Conservation (phyloP, 2,329 filamentous ascomycete genomes). For the Aspergillus phoenicis region DNA sequence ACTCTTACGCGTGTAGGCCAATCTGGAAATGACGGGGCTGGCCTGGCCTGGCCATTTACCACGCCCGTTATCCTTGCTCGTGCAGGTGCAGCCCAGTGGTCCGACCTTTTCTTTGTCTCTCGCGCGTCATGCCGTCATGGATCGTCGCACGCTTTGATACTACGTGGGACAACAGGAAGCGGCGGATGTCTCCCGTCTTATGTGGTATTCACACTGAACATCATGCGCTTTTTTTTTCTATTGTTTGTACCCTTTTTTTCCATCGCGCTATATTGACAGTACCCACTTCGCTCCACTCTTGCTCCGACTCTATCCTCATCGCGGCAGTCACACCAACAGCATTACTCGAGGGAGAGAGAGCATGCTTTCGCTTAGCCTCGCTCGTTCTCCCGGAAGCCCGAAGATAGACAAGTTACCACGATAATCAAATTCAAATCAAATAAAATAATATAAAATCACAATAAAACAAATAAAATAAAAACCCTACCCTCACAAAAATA, state of each 20-base stretch:
- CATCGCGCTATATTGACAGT: not conserved
- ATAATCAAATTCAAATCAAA: too few species aligned
- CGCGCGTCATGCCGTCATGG: not conserved
- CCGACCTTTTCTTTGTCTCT: not conserved
- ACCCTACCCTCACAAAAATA: not conserved
- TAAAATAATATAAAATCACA: too few species aligned
- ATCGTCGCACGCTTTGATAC: not conserved
- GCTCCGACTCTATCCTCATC: not conserved
- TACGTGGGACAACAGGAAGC: not conserved
- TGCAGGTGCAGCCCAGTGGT: slow-evolving; percentile 6
- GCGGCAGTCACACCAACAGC: not conserved
- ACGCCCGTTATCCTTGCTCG: not conserved
- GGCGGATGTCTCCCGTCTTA: slow-evolving; percentile 9
- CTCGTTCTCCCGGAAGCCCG: too few species aligned
- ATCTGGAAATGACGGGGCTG: slow-evolving; percentile 4
- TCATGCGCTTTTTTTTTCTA: slow-evolving; percentile 1
- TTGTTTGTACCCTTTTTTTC: not conserved
- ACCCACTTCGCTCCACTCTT: not conserved
- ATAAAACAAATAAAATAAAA: not conserved
- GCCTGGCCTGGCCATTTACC: not conserved
- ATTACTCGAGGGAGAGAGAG: not conserved
- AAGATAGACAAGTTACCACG: too few species aligned
- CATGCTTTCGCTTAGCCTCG: too few species aligned
- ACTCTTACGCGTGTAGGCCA: not conserved
- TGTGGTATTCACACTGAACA: not conserved